These are phyloP conservation scores for Lantana camara DNA, from an alignment of 257 asterid genomes.

Conservation along the genomic window DNA sequence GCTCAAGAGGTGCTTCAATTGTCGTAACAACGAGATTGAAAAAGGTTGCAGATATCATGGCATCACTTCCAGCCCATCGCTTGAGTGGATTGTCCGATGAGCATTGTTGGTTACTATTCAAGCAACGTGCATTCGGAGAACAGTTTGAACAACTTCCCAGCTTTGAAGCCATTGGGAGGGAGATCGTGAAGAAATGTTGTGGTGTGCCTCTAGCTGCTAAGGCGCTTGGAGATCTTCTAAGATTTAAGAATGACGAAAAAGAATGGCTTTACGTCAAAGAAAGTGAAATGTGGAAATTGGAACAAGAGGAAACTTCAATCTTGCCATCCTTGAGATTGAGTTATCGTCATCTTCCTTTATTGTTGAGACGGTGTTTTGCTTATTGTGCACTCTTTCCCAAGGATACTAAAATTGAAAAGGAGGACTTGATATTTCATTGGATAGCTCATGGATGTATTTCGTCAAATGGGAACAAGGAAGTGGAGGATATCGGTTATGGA, in stretches of 20 bases:
- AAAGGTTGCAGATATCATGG: conserved; percentile 32
- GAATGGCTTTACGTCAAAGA: conserved; percentile 36
- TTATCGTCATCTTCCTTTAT: conserved; percentile 32
- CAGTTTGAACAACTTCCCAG: conserved; percentile 3
- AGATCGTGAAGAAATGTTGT: conserved; percentile 31
- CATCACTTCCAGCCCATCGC: conserved; percentile 24
- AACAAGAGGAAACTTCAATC: conserved; percentile 23
- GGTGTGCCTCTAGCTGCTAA: conserved; percentile 43
- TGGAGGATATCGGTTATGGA: conserved; percentile 32
- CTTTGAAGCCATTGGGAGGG: conserved; percentile 30
- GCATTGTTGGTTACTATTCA: conserved; percentile 37
- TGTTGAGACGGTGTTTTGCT: conserved; percentile 31
- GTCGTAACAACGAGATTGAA: conserved; percentile 34
- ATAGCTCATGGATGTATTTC: conserved; percentile 38
- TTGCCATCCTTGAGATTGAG: conserved; percentile 38
- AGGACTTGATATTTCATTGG: conserved; percentile 30
- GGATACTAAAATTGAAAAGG: conserved; percentile 7
- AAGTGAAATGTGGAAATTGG: conserved; percentile 37
- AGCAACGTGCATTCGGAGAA: conserved; percentile 24
- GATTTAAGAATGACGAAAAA: conserved; percentile 29
- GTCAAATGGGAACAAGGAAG: conserved; percentile 19
- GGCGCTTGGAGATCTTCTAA: conserved; percentile 38
- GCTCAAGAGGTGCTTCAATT: conserved; percentile 28
- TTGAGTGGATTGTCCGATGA: conserved; percentile 27
- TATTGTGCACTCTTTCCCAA: conserved; percentile 36